Conservation (phyloP, 768 basidiomycete species). For the Exidia glandulosa region DNA sequence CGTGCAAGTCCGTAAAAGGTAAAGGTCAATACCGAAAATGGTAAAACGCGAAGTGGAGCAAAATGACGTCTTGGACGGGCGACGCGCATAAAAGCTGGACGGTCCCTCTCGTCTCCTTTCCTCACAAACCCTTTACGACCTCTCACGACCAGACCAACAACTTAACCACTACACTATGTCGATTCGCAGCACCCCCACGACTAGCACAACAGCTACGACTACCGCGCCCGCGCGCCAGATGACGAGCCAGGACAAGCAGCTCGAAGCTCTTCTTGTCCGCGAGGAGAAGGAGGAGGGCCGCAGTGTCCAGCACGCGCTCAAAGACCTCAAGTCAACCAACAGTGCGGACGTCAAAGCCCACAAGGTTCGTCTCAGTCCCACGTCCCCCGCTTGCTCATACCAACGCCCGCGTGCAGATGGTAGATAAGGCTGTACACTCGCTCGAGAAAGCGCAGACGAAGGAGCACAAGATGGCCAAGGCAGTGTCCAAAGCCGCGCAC, state of each 20-base stretch:
- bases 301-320: slow-evolving; percentile 39
- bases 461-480: slow-evolving; percentile 40
- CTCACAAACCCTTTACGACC: not conserved
- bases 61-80: too few species aligned
- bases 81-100: too few species aligned
- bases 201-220: not conserved
- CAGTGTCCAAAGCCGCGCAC: slow-evolving; percentile 41
- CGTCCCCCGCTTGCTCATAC: not conserved
- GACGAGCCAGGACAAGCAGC: slow-evolving; percentile 22
- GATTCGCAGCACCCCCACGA: not conserved
- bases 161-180: not conserved
- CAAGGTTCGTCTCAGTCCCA: slow-evolving; percentile 28
- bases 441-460: slow-evolving; percentile 37
- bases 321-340: slow-evolving; percentile 42
- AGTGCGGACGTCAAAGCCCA: slow-evolving; percentile 40
- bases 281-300: slow-evolving; percentile 44
- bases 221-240: slow-evolving; percentile 14
- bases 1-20: too few species aligned
- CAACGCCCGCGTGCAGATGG: slow-evolving; percentile 20
- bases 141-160: not conserved
- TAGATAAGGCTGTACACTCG: slow-evolving; percentile 35
- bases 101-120: too few species aligned
- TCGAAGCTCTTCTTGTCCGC: slow-evolving; percentile 34
- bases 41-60: too few species aligned
- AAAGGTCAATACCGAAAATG: too few species aligned